phyloP scores from a whole-genome alignment of 2,329 filamentous ascomycete species.

The Whalleya microplaca region DNA sequence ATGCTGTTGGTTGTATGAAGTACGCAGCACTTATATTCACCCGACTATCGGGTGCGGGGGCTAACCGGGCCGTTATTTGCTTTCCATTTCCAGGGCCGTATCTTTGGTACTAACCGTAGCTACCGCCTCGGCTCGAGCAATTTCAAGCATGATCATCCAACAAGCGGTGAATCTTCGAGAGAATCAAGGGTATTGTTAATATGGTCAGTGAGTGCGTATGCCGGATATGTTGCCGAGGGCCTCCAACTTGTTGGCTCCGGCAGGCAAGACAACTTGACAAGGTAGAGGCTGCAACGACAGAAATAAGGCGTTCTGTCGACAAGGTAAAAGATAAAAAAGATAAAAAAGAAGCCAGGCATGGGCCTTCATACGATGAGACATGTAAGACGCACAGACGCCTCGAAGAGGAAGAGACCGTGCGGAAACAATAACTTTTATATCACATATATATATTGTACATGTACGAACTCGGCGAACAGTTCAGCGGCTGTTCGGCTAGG shows the following conservation, averaged over 20 bases:
- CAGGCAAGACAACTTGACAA: no score
- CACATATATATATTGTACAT: no score
- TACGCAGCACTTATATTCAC: neutral
- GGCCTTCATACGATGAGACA: neutral
- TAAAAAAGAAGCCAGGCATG: neutral
- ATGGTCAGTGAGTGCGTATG: no score
- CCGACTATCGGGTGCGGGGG: conserved; percentile 19
- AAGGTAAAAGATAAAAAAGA: neutral
- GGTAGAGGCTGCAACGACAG: no score
- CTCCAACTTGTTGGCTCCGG: no score
- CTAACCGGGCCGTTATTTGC: conserved; percentile 14
- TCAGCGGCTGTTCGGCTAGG: conserved; percentile 14
- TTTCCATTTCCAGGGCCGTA: conserved; percentile 12
- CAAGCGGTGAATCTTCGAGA: neutral
- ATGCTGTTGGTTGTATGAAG: neutral
- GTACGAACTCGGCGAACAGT: conserved; percentile 18
- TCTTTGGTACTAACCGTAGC: conserved; percentile 16
- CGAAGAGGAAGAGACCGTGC: no score
- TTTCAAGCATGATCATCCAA: neutral
- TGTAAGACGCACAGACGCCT: no score
- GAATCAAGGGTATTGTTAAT: no score
- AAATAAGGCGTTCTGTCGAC: no score
- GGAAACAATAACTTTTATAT: no score
- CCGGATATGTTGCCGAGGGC: no score
- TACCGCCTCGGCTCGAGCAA: conserved; percentile 9